These are phyloP conservation scores for Termitomyces sp. DNA, from an alignment of 768 basidiomycete genomes.

Conservation along the genomic window DNA sequence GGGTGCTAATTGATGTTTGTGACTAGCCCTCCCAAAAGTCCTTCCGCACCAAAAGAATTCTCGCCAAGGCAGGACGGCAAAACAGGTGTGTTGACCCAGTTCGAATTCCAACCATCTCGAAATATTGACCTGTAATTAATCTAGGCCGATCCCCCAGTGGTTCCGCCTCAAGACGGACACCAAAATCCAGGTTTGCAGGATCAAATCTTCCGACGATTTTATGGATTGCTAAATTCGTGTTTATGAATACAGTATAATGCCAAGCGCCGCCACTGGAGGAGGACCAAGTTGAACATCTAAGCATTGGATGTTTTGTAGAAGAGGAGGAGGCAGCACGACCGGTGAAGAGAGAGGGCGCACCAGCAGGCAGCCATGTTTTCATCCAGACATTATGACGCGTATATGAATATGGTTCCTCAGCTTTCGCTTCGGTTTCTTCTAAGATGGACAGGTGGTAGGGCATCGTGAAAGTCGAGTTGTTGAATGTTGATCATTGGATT, in stretches of 20 bases:
- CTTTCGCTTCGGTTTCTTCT: background rate
- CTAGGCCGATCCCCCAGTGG: conserved; percentile 97
- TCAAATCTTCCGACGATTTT: background rate
- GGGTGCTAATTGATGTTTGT: conserved; percentile 8
- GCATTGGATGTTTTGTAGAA: conserved; percentile 3
- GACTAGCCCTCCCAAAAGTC: conserved; percentile 96
- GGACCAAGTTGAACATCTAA: conserved; percentile 98
- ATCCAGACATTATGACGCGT: conserved; percentile 15
- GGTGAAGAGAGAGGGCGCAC: background rate
- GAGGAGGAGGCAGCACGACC: background rate
- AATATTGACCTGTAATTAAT: background rate
- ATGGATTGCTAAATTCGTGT: conserved; percentile 3
- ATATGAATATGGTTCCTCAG: conserved; percentile 16
- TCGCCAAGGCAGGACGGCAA: conserved; percentile 94
- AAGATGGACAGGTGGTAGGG: background rate
- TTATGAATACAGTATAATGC: conserved; percentile 67
- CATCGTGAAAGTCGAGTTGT: background rate
- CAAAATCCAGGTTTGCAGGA: conserved; percentile 76
- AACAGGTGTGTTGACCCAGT: conserved; percentile 68
- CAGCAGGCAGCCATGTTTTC: conserved; percentile 18
- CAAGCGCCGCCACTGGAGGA: conserved; percentile 98
- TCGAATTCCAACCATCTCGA: background rate
- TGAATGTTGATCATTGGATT: background rate
- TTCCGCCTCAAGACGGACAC: conserved; percentile 96
- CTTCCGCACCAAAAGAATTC: conserved; percentile 94